Conservation (phyloP, 2,329 filamentous ascomycete genomes). For the Fusarium tricinctum region DNA sequence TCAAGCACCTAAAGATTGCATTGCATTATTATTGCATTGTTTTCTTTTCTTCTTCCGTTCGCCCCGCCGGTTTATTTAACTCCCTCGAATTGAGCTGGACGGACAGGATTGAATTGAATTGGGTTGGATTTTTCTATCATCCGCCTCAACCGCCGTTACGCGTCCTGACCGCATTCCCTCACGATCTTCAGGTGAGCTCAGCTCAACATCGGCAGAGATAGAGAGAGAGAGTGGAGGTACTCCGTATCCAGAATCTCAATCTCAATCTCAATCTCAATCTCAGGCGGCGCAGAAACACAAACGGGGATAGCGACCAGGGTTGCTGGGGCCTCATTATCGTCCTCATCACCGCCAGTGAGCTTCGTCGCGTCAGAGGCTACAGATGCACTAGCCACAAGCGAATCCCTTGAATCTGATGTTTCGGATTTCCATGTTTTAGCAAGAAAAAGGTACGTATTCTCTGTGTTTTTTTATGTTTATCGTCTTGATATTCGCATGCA, state of each 20-base stretch:
- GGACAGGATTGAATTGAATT: constrained; percentile 1
- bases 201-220: neutral
- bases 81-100: neutral
- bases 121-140: constrained; percentile 9
- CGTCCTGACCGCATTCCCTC: neutral
- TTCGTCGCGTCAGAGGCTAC: constrained; percentile 36
- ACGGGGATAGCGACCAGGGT: constrained; percentile 37
- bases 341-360: constrained; percentile 17
- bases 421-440: constrained; percentile 43
- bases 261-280: constrained; percentile 6
- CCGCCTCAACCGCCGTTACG: constrained; percentile 20
- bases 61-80: neutral
- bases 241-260: constrained; percentile 1
- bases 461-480: constrained; percentile 9
- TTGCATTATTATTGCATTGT: constrained; percentile 6
- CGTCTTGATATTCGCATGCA: constrained; percentile 17
- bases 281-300: constrained; percentile 19
- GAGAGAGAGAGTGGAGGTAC: neutral
- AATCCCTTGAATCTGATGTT: constrained; percentile 39
- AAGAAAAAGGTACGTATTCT: constrained; percentile 36
- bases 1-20: constrained; percentile 16
- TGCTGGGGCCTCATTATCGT: constrained; percentile 12
- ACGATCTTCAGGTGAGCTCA: constrained; percentile 17
- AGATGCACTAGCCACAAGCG: constrained; percentile 37
- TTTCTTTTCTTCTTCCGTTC: neutral